Evolutionary conservation across 345 rosid species (phyloP).

Genomic region (Populus pruinosa): DNA sequence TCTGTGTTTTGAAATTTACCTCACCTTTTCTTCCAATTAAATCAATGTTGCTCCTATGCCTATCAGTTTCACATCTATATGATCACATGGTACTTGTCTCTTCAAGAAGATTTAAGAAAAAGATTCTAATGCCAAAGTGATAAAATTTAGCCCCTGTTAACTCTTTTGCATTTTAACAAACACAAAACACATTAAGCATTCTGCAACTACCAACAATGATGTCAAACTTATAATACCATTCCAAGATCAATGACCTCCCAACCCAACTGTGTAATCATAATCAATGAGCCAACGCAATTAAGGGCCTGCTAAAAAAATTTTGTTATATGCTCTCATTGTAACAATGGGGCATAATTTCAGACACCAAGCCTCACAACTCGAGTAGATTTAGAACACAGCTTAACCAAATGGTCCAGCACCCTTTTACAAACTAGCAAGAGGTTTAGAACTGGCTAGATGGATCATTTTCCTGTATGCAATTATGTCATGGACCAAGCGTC

Average conservation of each 20-base stretch:
- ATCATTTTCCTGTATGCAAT: background rate
- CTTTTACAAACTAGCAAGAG: background rate
- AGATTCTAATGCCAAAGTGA: background rate
- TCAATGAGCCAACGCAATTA: background rate
- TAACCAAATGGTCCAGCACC: background rate
- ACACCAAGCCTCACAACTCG: background rate
- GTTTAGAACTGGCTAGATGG: background rate
- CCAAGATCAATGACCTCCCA: background rate
- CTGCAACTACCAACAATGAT: background rate
- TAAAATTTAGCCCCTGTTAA: background rate
- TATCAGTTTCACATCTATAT: background rate
- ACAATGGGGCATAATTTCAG: background rate
- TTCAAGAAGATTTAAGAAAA: background rate
- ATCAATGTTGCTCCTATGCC: background rate
- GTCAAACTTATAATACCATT: background rate
- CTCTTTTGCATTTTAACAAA: background rate
- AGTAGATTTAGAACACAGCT: background rate
- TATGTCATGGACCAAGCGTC: too few species aligned
- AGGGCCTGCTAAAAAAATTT: background rate
- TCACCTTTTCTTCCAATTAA: background rate
- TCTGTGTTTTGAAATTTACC: background rate
- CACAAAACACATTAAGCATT: background rate
- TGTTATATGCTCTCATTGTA: background rate
- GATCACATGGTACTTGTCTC: background rate
- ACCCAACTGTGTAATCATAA: background rate